A percentile compares a stretch with the other conserved stretches of the same genome.
These are phyloP conservation scores for Sequoia sempervirens DNA, from an alignment of 75 land plant genomes.

Conservation along the genomic window DNA sequence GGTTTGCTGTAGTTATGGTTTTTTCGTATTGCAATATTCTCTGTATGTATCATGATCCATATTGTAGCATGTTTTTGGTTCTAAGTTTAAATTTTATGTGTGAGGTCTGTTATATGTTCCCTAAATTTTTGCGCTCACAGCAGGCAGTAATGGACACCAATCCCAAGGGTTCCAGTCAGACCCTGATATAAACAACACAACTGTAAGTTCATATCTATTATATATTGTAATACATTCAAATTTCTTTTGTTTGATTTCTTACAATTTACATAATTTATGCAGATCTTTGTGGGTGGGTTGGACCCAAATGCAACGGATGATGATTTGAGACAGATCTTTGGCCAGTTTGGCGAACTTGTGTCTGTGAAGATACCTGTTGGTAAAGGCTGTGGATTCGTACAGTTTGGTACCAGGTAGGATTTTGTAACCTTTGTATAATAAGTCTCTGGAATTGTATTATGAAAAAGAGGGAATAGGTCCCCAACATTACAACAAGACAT, in stretches of 20 bases:
- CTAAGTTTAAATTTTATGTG: not conserved
- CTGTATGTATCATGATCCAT: not conserved
- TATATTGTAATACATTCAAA: not conserved
- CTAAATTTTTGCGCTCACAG: conserved; percentile 6
- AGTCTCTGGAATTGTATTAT: not conserved
- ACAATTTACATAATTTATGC: conserved; percentile 9
- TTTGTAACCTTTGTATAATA: not conserved
- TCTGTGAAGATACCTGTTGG: conserved; percentile 94
- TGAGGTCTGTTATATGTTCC: not conserved
- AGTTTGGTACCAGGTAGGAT: conserved; percentile 72
- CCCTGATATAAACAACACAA: conserved; percentile 70
- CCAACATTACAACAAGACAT: too few species aligned
- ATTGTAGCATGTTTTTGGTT: not conserved
- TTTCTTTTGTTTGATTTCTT: not conserved
- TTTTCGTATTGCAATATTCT: not conserved
- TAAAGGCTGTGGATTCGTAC: conserved; percentile 95
- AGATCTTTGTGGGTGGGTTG: conserved; percentile 97
- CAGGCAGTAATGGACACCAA: conserved; percentile 9
- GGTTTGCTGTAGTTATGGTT: not conserved
- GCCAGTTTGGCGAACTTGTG: conserved; percentile 78
- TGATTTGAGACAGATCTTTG: conserved; percentile 69
- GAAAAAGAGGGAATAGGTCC: too few species aligned
- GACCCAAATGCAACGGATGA: conserved; percentile 78
- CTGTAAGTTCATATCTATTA: conserved; percentile 42
- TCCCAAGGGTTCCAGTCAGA: conserved; percentile 51